phyloP scores from a whole-genome alignment of 257 asterid species.

The Henckelia pumila region DNA sequence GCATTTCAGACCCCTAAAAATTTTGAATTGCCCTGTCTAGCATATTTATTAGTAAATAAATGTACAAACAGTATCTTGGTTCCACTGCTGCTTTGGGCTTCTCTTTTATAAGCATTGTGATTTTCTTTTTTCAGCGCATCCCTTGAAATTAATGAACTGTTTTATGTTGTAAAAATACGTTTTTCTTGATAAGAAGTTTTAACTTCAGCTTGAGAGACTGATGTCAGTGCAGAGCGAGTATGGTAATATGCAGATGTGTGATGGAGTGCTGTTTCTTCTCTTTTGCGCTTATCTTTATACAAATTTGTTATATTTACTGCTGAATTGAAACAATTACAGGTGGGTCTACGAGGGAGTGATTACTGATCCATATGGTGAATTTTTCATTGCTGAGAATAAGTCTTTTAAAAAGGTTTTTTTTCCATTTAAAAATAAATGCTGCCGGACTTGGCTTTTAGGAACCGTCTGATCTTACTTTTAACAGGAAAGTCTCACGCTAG shows the following conservation, averaged over 20 bases:
- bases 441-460: slow-evolving; percentile 22
- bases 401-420: slow-evolving; percentile 84
- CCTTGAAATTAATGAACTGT: slow-evolving; percentile 8
- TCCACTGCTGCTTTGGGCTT: no score
- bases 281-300: background rate
- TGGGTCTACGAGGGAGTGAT: slow-evolving; percentile 98
- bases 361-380: slow-evolving; percentile 93
- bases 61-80: no score
- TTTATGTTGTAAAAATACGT: background rate
- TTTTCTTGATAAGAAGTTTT: slow-evolving; percentile 7
- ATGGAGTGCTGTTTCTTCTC: slow-evolving; percentile 14
- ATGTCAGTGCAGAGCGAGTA: background rate
- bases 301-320: slow-evolving; percentile 17
- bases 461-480: slow-evolving; percentile 33
- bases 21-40: no score
- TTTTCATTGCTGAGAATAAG: slow-evolving; percentile 94
- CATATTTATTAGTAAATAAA: no score
- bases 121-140: background rate
- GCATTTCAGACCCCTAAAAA: no score
- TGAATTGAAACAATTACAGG: slow-evolving; percentile 43
- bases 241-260: background rate
- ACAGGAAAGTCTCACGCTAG: slow-evolving; percentile 96
- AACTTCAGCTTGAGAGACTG: background rate
- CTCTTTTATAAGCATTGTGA: background rate
- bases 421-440: slow-evolving; percentile 18